These are phyloP conservation scores for Kwoniella dendrophila DNA, from an alignment of 768 basidiomycete genomes.

Conservation along the genomic window DNA sequence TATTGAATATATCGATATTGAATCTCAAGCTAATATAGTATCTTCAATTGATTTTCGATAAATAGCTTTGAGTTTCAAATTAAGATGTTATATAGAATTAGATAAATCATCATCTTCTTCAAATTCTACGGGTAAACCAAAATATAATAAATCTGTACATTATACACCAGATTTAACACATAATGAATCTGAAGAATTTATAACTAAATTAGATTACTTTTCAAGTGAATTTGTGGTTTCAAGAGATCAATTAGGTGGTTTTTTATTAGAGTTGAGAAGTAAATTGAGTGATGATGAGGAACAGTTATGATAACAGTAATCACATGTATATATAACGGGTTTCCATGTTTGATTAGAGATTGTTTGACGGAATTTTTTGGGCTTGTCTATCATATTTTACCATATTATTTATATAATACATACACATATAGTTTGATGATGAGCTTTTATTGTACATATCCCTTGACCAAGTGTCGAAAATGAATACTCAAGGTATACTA, in stretches of 20 bases:
- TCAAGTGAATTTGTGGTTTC: slow-evolving; percentile 36
- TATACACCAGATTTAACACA: slow-evolving; percentile 47
- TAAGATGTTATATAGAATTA: slow-evolving; percentile 42
- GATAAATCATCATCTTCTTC: slow-evolving; percentile 23
- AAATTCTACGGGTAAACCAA: too few species aligned
- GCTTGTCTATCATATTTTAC: too few species aligned
- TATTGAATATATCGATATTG: too few species aligned
- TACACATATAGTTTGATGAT: too few species aligned
- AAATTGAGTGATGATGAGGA: slow-evolving; percentile 31
- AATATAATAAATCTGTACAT: slow-evolving; percentile 28
- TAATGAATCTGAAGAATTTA: slow-evolving; percentile 46
- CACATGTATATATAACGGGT: too few species aligned
- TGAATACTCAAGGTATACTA: too few species aligned
- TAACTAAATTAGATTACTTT: slow-evolving; percentile 41
- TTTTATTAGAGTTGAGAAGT: slow-evolving; percentile 38
- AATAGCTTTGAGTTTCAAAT: slow-evolving; percentile 51
- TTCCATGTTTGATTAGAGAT: too few species aligned
- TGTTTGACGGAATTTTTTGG: too few species aligned
- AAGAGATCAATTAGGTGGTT: slow-evolving; percentile 36
- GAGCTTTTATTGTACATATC: too few species aligned
- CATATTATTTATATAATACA: too few species aligned
- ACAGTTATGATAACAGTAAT: too few species aligned
- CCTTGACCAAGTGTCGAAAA: too few species aligned
- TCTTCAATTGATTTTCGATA: background rate
- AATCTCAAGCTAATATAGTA: background rate